phyloP scores from a whole-genome alignment of 306 rosid genomes.

The Glycine soja region DNA sequence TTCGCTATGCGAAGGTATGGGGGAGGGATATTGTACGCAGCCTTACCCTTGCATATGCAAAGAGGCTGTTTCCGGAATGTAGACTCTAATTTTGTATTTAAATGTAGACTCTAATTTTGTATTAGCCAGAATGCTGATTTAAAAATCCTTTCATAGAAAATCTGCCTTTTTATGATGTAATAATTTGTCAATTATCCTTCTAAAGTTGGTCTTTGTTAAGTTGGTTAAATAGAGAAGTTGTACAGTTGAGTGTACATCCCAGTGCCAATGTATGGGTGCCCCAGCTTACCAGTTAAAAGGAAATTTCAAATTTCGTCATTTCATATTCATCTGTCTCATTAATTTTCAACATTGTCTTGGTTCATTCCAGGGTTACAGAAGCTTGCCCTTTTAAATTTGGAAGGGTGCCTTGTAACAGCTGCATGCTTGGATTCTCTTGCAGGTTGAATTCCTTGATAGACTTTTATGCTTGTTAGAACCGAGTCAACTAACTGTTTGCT shows the following conservation, averaged over 20 bases:
- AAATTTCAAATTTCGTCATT: constrained; percentile 39
- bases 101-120: constrained; percentile 34
- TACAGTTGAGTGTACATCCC: constrained; percentile 2
- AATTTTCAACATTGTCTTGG: constrained; percentile 32
- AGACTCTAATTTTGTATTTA: too few species aligned
- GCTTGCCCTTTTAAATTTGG: constrained; percentile 82
- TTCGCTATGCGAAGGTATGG: too few species aligned
- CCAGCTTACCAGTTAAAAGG: constrained; percentile 25
- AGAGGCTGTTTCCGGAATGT: too few species aligned
- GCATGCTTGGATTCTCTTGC: constrained; percentile 84
- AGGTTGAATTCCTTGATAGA: constrained; percentile 61
- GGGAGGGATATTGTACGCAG: too few species aligned
- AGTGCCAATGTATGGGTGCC: not conserved
- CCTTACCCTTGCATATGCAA: too few species aligned
- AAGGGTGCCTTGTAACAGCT: constrained; percentile 90
- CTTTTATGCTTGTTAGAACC: constrained; percentile 26
- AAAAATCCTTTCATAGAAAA: not conserved
- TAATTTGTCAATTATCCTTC: constrained; percentile 35
- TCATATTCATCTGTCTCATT: not conserved
- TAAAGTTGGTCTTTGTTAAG: constrained; percentile 24
- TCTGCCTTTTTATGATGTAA: constrained; percentile 18
- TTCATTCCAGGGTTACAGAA: constrained; percentile 74
- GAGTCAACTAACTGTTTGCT: not conserved
- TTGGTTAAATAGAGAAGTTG: constrained; percentile 27
- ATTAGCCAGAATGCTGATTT: constrained; percentile 9